Conservation (phyloP, 148 eudicot species). For the Camellia granthamiana region DNA sequence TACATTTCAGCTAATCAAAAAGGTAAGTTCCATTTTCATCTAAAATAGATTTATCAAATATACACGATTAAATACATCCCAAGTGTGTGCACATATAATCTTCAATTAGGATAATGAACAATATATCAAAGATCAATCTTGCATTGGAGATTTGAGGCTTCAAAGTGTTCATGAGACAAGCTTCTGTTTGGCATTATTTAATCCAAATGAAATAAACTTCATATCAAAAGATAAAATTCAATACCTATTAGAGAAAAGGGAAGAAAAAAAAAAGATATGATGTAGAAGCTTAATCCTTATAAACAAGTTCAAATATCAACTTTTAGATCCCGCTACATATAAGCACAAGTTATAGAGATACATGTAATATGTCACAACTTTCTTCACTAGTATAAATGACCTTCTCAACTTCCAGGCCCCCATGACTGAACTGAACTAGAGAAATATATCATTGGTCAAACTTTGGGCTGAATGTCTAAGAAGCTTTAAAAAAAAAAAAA, state of each 20-base stretch:
- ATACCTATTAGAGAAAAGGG: not conserved
- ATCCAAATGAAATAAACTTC: not conserved
- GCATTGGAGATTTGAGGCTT: not conserved
- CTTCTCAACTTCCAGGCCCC: not conserved
- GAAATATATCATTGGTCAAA: not conserved
- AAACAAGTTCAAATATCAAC: not conserved
- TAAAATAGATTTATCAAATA: too few species aligned
- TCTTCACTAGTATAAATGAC: not conserved
- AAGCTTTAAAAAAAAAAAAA: not conserved
- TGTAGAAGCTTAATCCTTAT: not conserved
- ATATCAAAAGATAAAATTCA: not conserved
- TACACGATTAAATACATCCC: not conserved
- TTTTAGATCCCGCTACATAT: not conserved
- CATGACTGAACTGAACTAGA: not conserved
- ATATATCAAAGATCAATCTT: not conserved
- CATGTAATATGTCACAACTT: not conserved
- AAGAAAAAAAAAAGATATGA: not conserved
- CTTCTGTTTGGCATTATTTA: not conserved
- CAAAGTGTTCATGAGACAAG: not conserved
- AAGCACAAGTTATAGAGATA: not conserved
- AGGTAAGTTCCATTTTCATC: not conserved
- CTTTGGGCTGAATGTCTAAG: not conserved
- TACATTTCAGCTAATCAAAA: not conserved
- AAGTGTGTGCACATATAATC: not conserved
- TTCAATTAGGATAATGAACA: not conserved